Base-by-base conservation (phyloP, 805 yeast species). In the Yamadazyma kitorensis region DNA sequence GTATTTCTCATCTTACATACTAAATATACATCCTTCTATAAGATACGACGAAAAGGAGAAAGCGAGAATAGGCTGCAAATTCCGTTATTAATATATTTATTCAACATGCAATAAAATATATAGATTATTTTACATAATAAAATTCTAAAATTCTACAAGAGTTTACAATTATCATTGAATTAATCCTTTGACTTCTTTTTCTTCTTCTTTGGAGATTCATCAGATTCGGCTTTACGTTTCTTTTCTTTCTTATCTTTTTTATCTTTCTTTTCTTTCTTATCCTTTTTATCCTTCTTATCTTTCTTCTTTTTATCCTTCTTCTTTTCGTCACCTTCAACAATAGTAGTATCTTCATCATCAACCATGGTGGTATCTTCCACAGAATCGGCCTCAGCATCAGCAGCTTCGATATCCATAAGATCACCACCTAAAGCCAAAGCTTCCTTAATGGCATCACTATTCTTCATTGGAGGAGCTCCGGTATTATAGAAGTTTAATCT, bases 391-490 rank as follows among this genome's bases (percentile, higher is more conserved):
- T n/a, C n/a, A n/a, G n/a, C n/a, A 14, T 48, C 57, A 20, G 48
- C 54, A 31, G 51, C 54, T 41, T 69, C 65, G 37, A 68, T 63
- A 47, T 68, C 33, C 18, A 30, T 39, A 11, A 41, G 66, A 43
- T 57, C 70, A 36, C 69, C 60, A 39, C 73, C 77, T 54, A 83
- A 74, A 35, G 82, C 79, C 66, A 93, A 74, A 36, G 98, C 98
- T 66, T 84, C 86, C 60, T 83, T 78, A 69, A 93, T 85, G 48
- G 98, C 98, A 50, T 87, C 95, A 27, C 91, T 68, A 60, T 93
- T 93, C 76, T 91, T 93, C 80, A 89, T 84, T 55, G 98, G 96
- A 35, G 98, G 81, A 52, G 85, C 84, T 60, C 98, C 98, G 38
- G 96, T 85, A 62, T 86, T 95, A 74, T 88, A 93, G 61, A 93